Conservation (phyloP, 1,139 yeast species). For the Hyphopichia burtonii region DNA sequence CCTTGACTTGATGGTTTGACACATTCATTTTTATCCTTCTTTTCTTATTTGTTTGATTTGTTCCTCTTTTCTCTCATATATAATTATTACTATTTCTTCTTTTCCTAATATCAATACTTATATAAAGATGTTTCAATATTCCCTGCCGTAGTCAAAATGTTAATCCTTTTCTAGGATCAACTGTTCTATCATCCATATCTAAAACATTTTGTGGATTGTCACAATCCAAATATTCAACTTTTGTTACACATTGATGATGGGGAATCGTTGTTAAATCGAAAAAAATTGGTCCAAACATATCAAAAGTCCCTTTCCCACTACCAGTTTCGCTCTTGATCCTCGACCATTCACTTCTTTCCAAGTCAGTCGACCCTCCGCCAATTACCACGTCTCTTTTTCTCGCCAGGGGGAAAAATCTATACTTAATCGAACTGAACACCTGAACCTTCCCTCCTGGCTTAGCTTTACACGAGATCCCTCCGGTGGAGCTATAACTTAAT, state of each 20-base stretch:
- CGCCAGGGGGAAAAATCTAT: constrained; percentile 15
- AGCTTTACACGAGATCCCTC: constrained; percentile 16
- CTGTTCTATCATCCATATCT: constrained; percentile 1
- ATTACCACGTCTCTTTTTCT: constrained; percentile 10
- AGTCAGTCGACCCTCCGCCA: constrained; percentile 4
- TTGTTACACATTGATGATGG: constrained; percentile 17
- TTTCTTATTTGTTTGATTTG: constrained; percentile 3
- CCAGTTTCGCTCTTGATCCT: constrained; percentile 1
- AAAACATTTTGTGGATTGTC: constrained; percentile 3
- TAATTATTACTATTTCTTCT: constrained; percentile 3
- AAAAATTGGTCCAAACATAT: constrained; percentile 15
- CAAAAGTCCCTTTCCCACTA: constrained; percentile 4
- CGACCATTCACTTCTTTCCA: constrained; percentile 10
- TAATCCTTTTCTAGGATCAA: constrained; percentile 1
- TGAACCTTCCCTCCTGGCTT: constrained; percentile 17
- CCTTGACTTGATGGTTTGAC: constrained; percentile 7
- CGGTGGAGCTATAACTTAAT: constrained; percentile 10
- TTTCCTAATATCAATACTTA: not conserved
- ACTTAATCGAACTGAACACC: constrained; percentile 14
- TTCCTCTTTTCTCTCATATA: constrained; percentile 3
- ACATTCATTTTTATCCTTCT: constrained; percentile 4
- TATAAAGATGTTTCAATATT: not conserved
- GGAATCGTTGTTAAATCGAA: constrained; percentile 13
- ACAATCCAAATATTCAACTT: constrained; percentile 12
- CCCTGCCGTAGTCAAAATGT: not conserved